These are phyloP conservation scores for Phaeosphaeria sp. DNA, from an alignment of 2,329 filamentous ascomycete species.

Conservation along the genomic window DNA sequence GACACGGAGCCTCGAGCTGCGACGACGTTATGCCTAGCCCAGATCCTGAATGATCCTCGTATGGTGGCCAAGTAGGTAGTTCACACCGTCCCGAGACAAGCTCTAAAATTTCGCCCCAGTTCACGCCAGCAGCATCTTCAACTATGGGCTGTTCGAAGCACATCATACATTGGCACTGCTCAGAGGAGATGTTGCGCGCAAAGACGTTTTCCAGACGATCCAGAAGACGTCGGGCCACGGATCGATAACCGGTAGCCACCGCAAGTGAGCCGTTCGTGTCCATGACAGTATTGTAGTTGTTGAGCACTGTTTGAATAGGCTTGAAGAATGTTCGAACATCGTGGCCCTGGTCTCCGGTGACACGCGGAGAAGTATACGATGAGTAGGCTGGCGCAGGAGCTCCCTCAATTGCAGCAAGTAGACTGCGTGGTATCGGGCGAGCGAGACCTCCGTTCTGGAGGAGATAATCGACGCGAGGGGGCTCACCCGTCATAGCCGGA, in stretches of 20 bases:
- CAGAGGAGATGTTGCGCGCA: slow-evolving; percentile 84
- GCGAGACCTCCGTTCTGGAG: slow-evolving; percentile 85
- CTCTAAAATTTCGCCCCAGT: slow-evolving; percentile 95
- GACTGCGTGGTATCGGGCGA: slow-evolving; percentile 72
- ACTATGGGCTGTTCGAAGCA: slow-evolving; percentile 63
- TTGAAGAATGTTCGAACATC: slow-evolving; percentile 79
- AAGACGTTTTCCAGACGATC: slow-evolving; percentile 95
- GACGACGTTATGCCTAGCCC: slow-evolving; percentile 61
- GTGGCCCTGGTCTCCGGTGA: slow-evolving; percentile 47
- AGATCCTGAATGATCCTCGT: slow-evolving; percentile 62
- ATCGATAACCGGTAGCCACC: slow-evolving; percentile 93
- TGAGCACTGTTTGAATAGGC: slow-evolving; percentile 80
- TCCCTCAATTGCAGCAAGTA: slow-evolving; percentile 69
- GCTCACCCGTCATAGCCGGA: slow-evolving; percentile 67
- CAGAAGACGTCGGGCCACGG: slow-evolving; percentile 86
- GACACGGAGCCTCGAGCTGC: slow-evolving; percentile 64
- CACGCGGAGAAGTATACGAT: slow-evolving; percentile 61
- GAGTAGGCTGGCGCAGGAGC: slow-evolving; percentile 66
- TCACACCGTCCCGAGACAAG: slow-evolving; percentile 88
- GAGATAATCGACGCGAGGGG: slow-evolving; percentile 89
- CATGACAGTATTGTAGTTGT: slow-evolving; percentile 85
- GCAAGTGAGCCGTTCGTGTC: slow-evolving; percentile 86
- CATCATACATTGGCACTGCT: slow-evolving; percentile 86
- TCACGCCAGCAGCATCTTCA: slow-evolving; percentile 69
- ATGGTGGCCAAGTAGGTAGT: slow-evolving; percentile 87